phyloP scores from a whole-genome alignment of 2,329 filamentous ascomycete species.

The Ophiosphaerella narmari region DNA sequence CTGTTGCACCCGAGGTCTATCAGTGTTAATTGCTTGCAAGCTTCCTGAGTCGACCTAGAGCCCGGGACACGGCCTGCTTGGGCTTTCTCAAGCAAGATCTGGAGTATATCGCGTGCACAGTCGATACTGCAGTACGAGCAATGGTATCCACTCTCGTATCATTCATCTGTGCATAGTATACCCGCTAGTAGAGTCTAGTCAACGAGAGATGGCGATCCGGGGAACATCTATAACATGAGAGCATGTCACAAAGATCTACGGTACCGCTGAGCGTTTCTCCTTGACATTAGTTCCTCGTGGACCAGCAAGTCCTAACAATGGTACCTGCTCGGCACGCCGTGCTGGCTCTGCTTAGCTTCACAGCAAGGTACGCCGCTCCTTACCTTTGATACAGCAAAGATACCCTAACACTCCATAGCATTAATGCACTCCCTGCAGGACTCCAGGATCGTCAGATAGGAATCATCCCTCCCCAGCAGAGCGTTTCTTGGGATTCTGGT shows the following conservation, averaged over 20 bases:
- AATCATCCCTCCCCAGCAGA: constrained; percentile 20
- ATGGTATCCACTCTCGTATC: constrained; percentile 32
- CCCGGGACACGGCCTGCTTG: constrained; percentile 22
- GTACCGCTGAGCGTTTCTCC: constrained; percentile 10
- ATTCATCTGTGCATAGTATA: constrained; percentile 40
- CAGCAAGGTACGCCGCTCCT: constrained; percentile 25
- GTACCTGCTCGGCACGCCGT: constrained; percentile 27
- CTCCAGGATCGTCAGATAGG: constrained; percentile 19
- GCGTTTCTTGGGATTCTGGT: constrained; percentile 21
- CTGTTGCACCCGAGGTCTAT: constrained; percentile 20
- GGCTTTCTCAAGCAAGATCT: constrained; percentile 22
- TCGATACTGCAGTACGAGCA: constrained; percentile 14
- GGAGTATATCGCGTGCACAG: constrained; percentile 27
- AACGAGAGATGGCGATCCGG: constrained; percentile 11
- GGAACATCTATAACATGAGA: constrained; percentile 33
- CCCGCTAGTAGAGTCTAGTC: constrained; percentile 17
- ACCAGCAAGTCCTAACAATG: constrained; percentile 20
- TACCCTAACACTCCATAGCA: constrained; percentile 15
- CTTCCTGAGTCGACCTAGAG: constrained; percentile 29
- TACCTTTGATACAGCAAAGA: background rate
- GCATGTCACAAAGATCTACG: constrained; percentile 6
- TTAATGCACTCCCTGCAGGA: constrained; percentile 25
- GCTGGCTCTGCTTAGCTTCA: constrained; percentile 31
- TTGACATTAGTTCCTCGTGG: constrained; percentile 5
- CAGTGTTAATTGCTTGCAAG: constrained; percentile 23